Evolutionary conservation across 805 yeast genomes (phyloP).

Genomic region (Candida hungchunana): DNA sequence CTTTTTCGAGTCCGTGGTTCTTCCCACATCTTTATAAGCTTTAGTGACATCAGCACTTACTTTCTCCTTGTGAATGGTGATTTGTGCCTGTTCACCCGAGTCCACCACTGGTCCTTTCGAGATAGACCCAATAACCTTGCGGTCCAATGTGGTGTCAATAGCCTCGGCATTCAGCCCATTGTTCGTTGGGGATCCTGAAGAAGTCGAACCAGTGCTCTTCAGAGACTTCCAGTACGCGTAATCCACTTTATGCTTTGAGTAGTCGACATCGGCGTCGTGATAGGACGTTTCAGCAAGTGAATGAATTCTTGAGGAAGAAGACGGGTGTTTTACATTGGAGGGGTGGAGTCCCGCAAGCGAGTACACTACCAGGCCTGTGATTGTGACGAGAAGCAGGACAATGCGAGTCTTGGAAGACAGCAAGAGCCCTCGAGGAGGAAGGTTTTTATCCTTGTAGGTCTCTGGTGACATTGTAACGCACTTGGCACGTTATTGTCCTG

Average conservation of each 20-base stretch:
- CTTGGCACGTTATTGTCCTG: too few species aligned
- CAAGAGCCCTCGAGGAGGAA: background rate
- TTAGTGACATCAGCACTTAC: conserved; percentile 1
- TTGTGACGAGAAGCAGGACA: conserved; percentile 1
- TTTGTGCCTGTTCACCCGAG: too few species aligned
- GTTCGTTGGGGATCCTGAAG: conserved; percentile 1
- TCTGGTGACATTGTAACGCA: background rate
- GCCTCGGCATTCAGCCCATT: conserved; percentile 8
- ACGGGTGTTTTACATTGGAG: too few species aligned
- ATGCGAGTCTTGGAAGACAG: conserved; percentile 2
- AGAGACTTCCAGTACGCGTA: background rate
- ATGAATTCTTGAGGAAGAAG: too few species aligned
- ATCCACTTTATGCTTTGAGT: conserved; percentile 8
- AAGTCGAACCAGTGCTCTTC: background rate
- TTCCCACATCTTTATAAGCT: conserved; percentile 1
- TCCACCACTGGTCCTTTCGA: too few species aligned
- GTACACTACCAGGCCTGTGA: conserved; percentile 4
- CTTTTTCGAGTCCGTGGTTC: background rate
- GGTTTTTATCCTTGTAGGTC: conserved; percentile 10
- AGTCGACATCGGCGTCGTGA: conserved; percentile 12
- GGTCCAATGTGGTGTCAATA: conserved; percentile 16
- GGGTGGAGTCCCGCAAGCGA: background rate
- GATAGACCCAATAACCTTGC: conserved; percentile 18
- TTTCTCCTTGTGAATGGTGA: background rate
- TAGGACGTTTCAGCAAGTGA: background rate